Base-by-base conservation (phyloP, 371 early-diverging fungal species). In the Parasitella parasitica region DNA sequence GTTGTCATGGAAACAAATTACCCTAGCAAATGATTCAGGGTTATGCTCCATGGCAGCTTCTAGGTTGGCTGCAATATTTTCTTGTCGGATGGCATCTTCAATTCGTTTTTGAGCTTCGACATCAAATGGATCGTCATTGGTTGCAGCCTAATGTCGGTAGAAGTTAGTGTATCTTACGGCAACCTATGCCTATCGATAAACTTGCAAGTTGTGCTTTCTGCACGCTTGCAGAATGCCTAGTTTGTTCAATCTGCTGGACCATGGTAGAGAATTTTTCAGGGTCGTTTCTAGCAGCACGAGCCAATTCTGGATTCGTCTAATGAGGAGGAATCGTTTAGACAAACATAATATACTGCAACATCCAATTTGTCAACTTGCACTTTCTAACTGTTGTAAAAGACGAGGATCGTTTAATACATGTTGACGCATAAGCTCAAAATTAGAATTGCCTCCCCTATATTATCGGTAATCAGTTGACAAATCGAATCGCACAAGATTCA, bases 41-140 rank as follows among this genome's bases (percentile, higher is more conserved):
- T 95, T 91, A 69, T 92, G 84, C 72, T 98, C 99, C 85, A 98
- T 86, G 1, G 99, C 98, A 2, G 85, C 86, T 68, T 93, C 91
- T 80, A 91, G 76, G 70, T 95, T 97, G 39, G 88, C 84, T 34
- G 87, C 84, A 36, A 98, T 86, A 64, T 95, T 95, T 54, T 93
- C 87, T 72, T 90, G 84, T 52, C 90, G 77, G 62, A 98, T 98
- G 16, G 85, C 89, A 67, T 94, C 94, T 72, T 94, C 98, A 60
- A 98, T 97, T 7, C 87, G 81, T 59, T 84, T 83, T 76, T 98
- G 97, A 9, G 94, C 90, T 57, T 96, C 96, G 43, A 94, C 69
- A 70, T 95, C 92, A 64, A 95, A 93, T 0, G 94, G 95, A 75
- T 97, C 94, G 3, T 85, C 86, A 50, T 85, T 84, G 18, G 83